These are phyloP conservation scores for Cladorrhinum sp. DNA, from an alignment of 2,329 filamentous ascomycete genomes.

Conservation along the genomic window DNA sequence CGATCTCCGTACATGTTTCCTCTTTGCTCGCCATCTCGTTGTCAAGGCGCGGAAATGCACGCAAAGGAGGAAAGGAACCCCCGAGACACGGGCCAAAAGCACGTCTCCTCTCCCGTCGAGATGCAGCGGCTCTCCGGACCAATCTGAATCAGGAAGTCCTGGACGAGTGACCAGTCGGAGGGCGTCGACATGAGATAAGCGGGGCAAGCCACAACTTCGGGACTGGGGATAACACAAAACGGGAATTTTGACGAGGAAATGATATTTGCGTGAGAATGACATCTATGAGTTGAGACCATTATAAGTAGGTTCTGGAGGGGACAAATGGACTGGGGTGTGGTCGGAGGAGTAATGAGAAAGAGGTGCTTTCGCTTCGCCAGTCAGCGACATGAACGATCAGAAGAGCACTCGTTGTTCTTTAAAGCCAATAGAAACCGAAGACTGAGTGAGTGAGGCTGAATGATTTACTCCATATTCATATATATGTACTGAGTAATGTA, in stretches of 20 bases:
- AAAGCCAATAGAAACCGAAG: not conserved
- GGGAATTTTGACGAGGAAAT: not conserved
- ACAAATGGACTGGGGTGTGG: too few species aligned
- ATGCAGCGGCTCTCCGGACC: not conserved
- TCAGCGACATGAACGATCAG: not conserved
- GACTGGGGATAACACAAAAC: not conserved
- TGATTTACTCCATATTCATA: not conserved
- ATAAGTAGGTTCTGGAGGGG: too few species aligned
- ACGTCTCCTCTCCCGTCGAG: not conserved
- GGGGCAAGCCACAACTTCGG: not conserved
- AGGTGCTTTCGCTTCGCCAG: too few species aligned
- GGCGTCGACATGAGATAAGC: not conserved
- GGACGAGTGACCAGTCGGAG: not conserved
- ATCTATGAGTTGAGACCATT: too few species aligned
- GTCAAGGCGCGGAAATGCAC: not conserved
- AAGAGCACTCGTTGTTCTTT: not conserved
- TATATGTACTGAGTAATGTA: not conserved
- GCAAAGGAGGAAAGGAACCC: not conserved
- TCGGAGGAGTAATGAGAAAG: too few species aligned
- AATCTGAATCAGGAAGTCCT: not conserved
- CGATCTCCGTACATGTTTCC: not conserved
- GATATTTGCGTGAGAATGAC: not conserved
- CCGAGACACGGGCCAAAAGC: conserved; percentile 2
- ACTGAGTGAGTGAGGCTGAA: not conserved
- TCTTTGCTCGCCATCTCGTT: not conserved